Evolutionary conservation across 805 yeast genomes (phyloP).

Genomic region (Cyberlindnera petersonii): DNA sequence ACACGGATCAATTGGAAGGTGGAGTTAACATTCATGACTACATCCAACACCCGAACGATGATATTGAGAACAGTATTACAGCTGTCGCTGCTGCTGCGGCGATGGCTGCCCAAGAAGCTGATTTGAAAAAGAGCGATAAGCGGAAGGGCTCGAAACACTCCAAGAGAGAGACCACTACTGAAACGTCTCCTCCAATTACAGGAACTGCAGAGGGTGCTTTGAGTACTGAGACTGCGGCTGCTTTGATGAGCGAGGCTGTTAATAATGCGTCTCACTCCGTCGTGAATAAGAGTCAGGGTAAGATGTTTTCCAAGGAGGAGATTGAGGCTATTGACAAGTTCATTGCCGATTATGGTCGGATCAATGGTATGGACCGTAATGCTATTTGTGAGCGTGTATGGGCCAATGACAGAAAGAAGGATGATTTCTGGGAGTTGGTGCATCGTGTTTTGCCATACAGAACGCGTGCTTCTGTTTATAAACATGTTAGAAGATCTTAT

Average conservation of each 20-base stretch:
- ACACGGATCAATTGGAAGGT: slow-evolving; percentile 59
- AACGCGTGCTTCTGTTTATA: slow-evolving; percentile 85
- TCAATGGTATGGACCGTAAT: slow-evolving; percentile 57
- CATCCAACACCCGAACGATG: slow-evolving; percentile 26
- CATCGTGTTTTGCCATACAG: slow-evolving; percentile 79
- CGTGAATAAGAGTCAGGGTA: slow-evolving; percentile 14
- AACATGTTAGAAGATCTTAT: slow-evolving; percentile 86
- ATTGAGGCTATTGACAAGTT: slow-evolving; percentile 67
- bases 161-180: slow-evolving; percentile 4
- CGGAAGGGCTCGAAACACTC: slow-evolving; percentile 4
- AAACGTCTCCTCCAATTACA: neutral
- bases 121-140: slow-evolving; percentile 6
- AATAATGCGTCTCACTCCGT: slow-evolving; percentile 36
- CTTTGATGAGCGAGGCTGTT: slow-evolving; percentile 41
- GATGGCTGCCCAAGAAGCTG: slow-evolving; percentile 18
- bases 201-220: neutral
- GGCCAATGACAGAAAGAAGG: slow-evolving; percentile 81
- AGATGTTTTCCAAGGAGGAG: slow-evolving; percentile 60
- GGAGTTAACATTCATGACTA: slow-evolving; percentile 33
- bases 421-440: slow-evolving; percentile 83
- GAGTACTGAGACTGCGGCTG: slow-evolving; percentile 32
- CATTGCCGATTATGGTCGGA: slow-evolving; percentile 61
- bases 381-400: slow-evolving; percentile 83
- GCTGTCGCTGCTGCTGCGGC: slow-evolving; percentile 26
- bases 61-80: slow-evolving; percentile 20